These are phyloP conservation scores for Fagus sylvatica DNA, from an alignment of 306 rosid species.

Conservation along the genomic window DNA sequence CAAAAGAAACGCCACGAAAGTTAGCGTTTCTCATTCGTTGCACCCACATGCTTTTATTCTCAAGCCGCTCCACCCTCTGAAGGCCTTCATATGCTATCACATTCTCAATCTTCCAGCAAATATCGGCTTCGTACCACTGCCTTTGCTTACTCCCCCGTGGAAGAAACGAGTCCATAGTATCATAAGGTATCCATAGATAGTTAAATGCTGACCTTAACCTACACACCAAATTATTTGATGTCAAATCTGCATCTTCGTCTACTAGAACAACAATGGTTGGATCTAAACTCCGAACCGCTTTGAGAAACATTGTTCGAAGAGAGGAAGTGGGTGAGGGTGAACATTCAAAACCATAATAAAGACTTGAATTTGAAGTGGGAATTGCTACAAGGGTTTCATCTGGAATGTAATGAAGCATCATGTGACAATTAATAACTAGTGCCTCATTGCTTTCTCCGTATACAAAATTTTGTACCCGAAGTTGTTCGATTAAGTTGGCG, in stretches of 20 bases:
- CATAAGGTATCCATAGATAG: conserved; percentile 92
- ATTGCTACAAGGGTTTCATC: conserved; percentile 50
- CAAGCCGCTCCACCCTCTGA: conserved; percentile 73
- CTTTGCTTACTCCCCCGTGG: conserved; percentile 72
- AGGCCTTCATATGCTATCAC: conserved; percentile 79
- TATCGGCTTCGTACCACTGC: conserved; percentile 85
- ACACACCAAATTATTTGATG: conserved; percentile 55
- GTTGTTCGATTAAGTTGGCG: conserved; percentile 58
- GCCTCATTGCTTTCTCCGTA: conserved; percentile 53
- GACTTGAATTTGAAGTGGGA: conserved; percentile 4
- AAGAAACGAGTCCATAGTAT: conserved; percentile 76
- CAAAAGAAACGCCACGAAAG: conserved; percentile 54
- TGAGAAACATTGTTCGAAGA: conserved; percentile 57
- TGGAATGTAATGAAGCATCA: conserved; percentile 86
- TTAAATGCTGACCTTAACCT: conserved; percentile 81
- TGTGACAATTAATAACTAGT: conserved; percentile 76
- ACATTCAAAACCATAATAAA: conserved; percentile 10
- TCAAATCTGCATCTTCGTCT: conserved; percentile 87
- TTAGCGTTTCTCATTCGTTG: conserved; percentile 63
- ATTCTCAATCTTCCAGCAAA: conserved; percentile 89
- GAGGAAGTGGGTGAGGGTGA: conserved; percentile 29
- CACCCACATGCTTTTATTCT: conserved; percentile 63
- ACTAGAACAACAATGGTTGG: conserved; percentile 71
- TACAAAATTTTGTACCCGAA: conserved; percentile 60
- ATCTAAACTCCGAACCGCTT: conserved; percentile 56